These are phyloP conservation scores for Eutrema heterophyllum DNA, from an alignment of 345 rosid species.

Conservation along the genomic window DNA sequence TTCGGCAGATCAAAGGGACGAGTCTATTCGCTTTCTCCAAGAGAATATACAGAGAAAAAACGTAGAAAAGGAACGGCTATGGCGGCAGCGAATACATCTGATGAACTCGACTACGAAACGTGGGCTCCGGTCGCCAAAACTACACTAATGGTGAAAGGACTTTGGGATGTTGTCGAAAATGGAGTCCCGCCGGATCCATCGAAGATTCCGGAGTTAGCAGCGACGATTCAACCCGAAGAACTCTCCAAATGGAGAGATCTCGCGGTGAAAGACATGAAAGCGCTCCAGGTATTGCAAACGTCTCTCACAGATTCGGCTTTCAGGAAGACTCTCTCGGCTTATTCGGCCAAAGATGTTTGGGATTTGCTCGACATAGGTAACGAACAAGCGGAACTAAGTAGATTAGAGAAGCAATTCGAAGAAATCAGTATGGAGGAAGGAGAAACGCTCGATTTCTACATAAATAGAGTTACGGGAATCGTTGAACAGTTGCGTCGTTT, in stretches of 20 bases:
- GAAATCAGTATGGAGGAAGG: background rate
- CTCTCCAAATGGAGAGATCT: background rate
- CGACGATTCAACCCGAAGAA: background rate
- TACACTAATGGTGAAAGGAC: background rate
- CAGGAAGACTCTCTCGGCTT: background rate
- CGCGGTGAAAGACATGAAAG: background rate
- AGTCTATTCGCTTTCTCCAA: background rate
- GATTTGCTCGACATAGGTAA: background rate
- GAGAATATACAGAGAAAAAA: background rate
- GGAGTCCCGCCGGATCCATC: background rate
- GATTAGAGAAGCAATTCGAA: slow-evolving; percentile 3
- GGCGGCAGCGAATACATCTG: background rate
- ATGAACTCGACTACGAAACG: background rate
- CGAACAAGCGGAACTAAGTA: background rate
- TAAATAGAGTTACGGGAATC: background rate
- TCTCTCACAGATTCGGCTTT: background rate
- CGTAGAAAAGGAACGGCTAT: background rate
- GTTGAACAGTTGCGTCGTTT: background rate
- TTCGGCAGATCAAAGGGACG: no score
- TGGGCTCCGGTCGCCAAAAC: background rate
- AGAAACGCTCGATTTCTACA: background rate
- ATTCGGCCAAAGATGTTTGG: slow-evolving; percentile 1
- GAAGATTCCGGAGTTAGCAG: background rate
- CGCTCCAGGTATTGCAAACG: background rate
- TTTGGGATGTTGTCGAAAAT: slow-evolving; percentile 7